phyloP scores from a whole-genome alignment of 805 yeast species.

The Komagataella pseudopastoris region DNA sequence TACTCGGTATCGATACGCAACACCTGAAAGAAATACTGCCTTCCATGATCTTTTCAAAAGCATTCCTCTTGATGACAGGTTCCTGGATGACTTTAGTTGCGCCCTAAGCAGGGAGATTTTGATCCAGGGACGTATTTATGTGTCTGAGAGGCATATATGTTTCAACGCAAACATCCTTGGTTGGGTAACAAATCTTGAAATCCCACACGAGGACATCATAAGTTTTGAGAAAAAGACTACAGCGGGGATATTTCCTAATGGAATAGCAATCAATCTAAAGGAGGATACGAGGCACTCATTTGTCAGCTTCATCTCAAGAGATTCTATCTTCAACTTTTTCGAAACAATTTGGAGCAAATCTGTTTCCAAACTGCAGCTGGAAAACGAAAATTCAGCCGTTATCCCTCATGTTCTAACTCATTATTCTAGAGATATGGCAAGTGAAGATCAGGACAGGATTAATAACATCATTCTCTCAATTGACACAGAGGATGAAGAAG shows the following conservation, averaged over 20 bases:
- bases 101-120: conserved; percentile 80
- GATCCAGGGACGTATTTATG: conserved; percentile 75
- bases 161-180: conserved; percentile 82
- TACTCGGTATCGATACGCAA: conserved; percentile 52
- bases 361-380: conserved; percentile 6
- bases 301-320: conserved; percentile 81
- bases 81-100: conserved; percentile 82
- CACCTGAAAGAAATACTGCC: conserved; percentile 50
- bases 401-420: background rate
- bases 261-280: conserved; percentile 54
- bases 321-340: conserved; percentile 58
- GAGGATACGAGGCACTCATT: conserved; percentile 54
- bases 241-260: conserved; percentile 86
- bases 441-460: conserved; percentile 1
- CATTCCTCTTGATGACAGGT: conserved; percentile 53
- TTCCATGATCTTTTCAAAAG: conserved; percentile 66
- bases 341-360: conserved; percentile 54
- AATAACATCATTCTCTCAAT: conserved; percentile 5
- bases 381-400: background rate
- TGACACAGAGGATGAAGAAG: conserved; percentile 10
- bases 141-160: conserved; percentile 67
- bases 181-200: conserved; percentile 74
- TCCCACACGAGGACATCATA: conserved; percentile 58
- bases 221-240: conserved; percentile 72
- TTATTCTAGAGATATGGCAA: background rate